Conservation (phyloP, 305 asterid genomes). For the Vinca major region DNA sequence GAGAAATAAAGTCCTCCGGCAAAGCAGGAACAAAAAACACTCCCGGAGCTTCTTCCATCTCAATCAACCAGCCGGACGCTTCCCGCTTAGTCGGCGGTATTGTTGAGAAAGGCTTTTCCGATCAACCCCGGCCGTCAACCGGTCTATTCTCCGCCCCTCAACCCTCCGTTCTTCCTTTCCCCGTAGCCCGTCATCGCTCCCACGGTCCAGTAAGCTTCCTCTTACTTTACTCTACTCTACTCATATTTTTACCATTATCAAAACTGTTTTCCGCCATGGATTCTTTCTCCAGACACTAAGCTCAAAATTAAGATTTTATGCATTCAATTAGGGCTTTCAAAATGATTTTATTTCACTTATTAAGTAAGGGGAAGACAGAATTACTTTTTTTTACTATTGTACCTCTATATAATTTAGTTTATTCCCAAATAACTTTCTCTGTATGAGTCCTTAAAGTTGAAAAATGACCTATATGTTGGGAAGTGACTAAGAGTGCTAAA, state of each 20-base stretch:
- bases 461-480: too few species aligned
- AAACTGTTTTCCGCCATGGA: too few species aligned
- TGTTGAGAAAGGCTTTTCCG: conserved; percentile 82
- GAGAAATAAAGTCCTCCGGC: conserved; percentile 2
- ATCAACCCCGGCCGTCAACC: conserved; percentile 13
- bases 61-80: conserved; percentile 39
- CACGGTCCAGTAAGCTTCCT: conserved; percentile 33
- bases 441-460: too few species aligned
- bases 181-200: conserved; percentile 40
- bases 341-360: too few species aligned
- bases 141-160: conserved; percentile 40
- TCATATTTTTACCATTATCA: background rate
- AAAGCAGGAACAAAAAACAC: conserved; percentile 8
- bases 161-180: conserved; percentile 74
- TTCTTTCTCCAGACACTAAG: background rate
- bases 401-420: too few species aligned
- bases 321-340: background rate
- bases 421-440: too few species aligned
- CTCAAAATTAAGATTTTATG: background rate
- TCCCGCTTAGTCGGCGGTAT: conserved; percentile 60
- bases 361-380: too few species aligned
- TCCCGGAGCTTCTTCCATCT: conserved; percentile 12
- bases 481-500: too few species aligned
- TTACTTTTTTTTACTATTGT: too few species aligned
- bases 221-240: background rate